phyloP scores from a whole-genome alignment of 306 rosid species.

The Fragaria ananassa region DNA sequence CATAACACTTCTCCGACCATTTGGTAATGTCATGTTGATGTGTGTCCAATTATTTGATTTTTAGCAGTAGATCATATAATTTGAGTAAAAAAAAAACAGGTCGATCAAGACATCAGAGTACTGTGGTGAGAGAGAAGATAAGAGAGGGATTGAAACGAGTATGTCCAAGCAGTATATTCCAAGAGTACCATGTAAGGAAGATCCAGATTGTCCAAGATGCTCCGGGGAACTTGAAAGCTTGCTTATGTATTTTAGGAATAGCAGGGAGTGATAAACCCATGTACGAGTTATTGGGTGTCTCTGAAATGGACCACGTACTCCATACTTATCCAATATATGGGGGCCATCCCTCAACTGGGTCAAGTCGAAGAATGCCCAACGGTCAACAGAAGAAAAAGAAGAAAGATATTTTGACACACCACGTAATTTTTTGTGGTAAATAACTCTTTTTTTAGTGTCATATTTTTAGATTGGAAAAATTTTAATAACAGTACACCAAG shows the following conservation, averaged over 20 bases:
- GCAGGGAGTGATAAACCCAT: background rate
- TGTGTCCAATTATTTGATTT: too few species aligned
- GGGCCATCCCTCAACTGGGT: background rate
- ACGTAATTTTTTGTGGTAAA: too few species aligned
- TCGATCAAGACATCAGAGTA: too few species aligned
- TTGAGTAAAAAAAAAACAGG: background rate
- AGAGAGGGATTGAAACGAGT: background rate
- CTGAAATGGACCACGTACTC: background rate
- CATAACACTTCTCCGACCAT: too few species aligned
- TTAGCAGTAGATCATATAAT: background rate
- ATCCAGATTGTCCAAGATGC: background rate
- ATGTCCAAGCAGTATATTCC: background rate
- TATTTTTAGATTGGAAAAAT: too few species aligned
- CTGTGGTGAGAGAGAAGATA: background rate
- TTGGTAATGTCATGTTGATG: too few species aligned
- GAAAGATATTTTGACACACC: background rate
- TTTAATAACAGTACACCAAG: too few species aligned
- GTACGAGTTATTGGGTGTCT: background rate
- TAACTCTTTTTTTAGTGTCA: too few species aligned
- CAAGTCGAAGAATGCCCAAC: background rate
- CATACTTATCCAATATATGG: background rate
- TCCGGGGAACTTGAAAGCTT: background rate
- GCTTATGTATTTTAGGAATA: background rate
- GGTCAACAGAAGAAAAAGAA: background rate
- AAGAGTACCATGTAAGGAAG: background rate